Conservation (phyloP, 2,329 filamentous ascomycete species). For the Orbilia javanica region DNA sequence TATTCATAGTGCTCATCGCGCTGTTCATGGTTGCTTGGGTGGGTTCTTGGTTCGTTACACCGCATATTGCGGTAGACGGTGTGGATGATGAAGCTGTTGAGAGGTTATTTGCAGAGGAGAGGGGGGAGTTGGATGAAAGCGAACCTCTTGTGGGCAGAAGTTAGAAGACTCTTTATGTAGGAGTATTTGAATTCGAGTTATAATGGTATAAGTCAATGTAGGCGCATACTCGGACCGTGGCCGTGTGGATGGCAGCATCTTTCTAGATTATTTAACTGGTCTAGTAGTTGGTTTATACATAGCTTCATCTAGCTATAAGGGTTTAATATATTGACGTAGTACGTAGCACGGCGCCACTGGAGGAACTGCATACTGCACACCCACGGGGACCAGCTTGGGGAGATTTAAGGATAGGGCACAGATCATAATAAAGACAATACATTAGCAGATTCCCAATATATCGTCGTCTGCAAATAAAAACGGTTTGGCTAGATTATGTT, state of each 20-base stretch:
- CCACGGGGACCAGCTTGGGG: too few relatives aligned
- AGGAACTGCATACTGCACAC: too few relatives aligned
- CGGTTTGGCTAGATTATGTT: not conserved
- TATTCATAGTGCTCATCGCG: constrained; percentile 80
- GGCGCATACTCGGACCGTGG: not conserved
- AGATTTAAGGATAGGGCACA: too few relatives aligned
- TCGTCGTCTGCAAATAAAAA: constrained; percentile 5
- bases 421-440: constrained; percentile 10
- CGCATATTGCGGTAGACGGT: constrained; percentile 64
- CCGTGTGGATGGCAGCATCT: not conserved
- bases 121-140: constrained; percentile 27
- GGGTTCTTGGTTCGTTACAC: constrained; percentile 77
- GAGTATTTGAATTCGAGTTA: not conserved
- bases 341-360: not conserved
- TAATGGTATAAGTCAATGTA: too few relatives aligned
- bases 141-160: constrained; percentile 32
- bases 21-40: constrained; percentile 77
- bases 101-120: constrained; percentile 32
- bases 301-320: too few relatives aligned
- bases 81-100: constrained; percentile 13
- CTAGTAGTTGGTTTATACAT: not conserved
- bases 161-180: not conserved
- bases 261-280: too few relatives aligned
- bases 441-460: not conserved
- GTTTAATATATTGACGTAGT: too few relatives aligned